These are phyloP conservation scores for Oryza meridionalis DNA, from an alignment of 176 grass and related monocot genomes.

Conservation along the genomic window DNA sequence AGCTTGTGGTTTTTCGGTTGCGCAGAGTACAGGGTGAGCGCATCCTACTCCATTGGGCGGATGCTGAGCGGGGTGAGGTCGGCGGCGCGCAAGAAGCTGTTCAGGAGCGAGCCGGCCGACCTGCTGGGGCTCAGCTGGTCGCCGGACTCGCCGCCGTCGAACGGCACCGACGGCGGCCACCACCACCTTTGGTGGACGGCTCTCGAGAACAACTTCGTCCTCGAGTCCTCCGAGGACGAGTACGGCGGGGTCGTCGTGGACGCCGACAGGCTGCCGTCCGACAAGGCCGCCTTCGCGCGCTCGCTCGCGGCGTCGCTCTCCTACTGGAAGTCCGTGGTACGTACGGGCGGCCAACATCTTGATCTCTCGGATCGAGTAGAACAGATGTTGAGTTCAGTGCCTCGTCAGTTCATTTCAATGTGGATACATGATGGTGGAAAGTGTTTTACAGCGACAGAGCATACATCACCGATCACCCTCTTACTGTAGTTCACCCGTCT, in stretches of 20 bases:
- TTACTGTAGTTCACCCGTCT: background rate
- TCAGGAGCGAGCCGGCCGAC: slow-evolving; percentile 36
- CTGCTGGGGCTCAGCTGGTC: slow-evolving; percentile 36
- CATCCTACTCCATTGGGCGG: slow-evolving; percentile 52
- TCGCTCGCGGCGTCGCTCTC: slow-evolving; percentile 70
- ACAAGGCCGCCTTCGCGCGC: slow-evolving; percentile 55
- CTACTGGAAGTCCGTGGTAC: slow-evolving; percentile 73
- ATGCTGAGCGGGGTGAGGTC: slow-evolving; percentile 51
- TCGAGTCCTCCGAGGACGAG: slow-evolving; percentile 75
- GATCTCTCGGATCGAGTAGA: background rate
- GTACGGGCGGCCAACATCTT: background rate
- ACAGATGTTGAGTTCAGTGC: background rate
- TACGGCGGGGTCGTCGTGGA: slow-evolving; percentile 89
- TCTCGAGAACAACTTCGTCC: slow-evolving; percentile 60
- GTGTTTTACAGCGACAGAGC: background rate
- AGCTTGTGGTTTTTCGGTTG: background rate
- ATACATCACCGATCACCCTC: background rate
- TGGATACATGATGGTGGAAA: background rate
- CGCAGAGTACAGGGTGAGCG: slow-evolving; percentile 45
- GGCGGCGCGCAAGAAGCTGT: slow-evolving; percentile 50
- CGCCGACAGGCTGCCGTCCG: slow-evolving; percentile 59
- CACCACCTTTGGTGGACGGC: slow-evolving; percentile 45
- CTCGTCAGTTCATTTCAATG: background rate
- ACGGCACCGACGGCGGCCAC: background rate
- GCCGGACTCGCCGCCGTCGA: background rate